Percentiles rank a stretch among this genome's conserved stretches.
phyloP scores from a whole-genome alignment of 148 eudicot genomes.

The Chenopodium quinoa region DNA sequence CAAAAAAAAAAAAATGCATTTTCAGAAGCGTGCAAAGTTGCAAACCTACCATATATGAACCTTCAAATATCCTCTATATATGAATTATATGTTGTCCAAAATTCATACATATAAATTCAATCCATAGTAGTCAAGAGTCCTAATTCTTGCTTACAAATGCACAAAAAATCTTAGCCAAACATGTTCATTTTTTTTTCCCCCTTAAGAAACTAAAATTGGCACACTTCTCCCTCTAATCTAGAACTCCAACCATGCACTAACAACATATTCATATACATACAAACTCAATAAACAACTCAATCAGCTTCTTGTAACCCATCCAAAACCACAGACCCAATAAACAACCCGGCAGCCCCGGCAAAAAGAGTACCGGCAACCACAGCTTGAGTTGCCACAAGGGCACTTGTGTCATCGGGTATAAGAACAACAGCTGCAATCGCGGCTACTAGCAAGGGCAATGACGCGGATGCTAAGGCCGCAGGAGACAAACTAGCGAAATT shows the following conservation, averaged over 20 bases:
- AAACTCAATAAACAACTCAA: conserved; percentile 28
- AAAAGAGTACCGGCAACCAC: conserved; percentile 53
- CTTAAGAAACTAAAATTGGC: not conserved
- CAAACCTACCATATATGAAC: not conserved
- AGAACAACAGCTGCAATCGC: conserved; percentile 59
- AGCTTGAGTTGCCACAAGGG: conserved; percentile 56
- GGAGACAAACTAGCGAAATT: conserved; percentile 56
- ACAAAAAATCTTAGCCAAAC: not conserved
- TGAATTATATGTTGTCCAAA: not conserved
- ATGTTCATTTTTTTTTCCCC: not conserved
- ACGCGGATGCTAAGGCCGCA: conserved; percentile 63
- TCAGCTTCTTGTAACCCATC: conserved; percentile 89
- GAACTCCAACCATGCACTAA: not conserved
- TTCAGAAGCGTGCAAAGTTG: not conserved
- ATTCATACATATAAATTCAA: conserved; percentile 1
- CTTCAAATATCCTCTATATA: not conserved
- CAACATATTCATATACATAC: not conserved
- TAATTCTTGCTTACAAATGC: not conserved
- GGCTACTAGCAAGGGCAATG: conserved; percentile 64
- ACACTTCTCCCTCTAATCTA: not conserved
- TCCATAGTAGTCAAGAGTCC: not conserved
- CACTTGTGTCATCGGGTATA: conserved; percentile 74
- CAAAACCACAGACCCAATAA: conserved; percentile 80
- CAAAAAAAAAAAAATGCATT: not conserved
- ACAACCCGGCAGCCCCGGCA: conserved; percentile 59